phyloP scores from a whole-genome alignment of 306 rosid species.

The Cotoneaster glaucophyllus region DNA sequence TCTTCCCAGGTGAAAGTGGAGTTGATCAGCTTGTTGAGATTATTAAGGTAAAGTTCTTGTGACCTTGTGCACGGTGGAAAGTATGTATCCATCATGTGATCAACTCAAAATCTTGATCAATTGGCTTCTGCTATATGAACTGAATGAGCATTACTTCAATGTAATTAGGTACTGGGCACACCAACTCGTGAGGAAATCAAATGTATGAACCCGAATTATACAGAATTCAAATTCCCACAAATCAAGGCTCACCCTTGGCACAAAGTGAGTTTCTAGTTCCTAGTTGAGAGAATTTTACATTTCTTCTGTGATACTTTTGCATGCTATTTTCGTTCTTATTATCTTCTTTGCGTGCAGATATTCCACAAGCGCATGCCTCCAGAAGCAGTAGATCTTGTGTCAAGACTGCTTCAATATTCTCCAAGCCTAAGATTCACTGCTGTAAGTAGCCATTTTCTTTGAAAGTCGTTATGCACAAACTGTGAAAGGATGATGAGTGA shows the following conservation, averaged over 20 bases:
- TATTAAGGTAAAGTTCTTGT: constrained; percentile 41
- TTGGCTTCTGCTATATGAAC: neutral
- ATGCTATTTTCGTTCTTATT: neutral
- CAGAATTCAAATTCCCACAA: constrained; percentile 61
- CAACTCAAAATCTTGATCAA: neutral
- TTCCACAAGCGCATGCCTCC: constrained; percentile 69
- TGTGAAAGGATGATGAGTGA: too few relatives aligned
- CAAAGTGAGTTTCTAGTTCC: constrained; percentile 32
- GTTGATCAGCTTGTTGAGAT: constrained; percentile 77
- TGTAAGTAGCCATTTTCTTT: constrained; percentile 29
- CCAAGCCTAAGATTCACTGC: constrained; percentile 58
- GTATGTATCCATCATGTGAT: neutral
- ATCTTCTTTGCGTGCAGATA: constrained; percentile 27
- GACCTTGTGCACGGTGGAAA: neutral
- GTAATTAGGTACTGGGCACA: constrained; percentile 51
- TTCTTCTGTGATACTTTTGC: neutral
- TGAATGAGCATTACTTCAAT: neutral
- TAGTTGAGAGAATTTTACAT: neutral
- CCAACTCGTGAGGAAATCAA: constrained; percentile 74
- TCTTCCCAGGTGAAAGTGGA: constrained; percentile 65
- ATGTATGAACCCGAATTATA: constrained; percentile 71
- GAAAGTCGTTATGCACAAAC: too few relatives aligned
- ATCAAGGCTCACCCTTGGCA: constrained; percentile 60
- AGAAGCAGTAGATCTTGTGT: constrained; percentile 62
- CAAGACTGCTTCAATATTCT: constrained; percentile 69